A percentile compares a stretch with the other conserved stretches of the same genome.
Conservation (phyloP, 1,284 basidiomycete genomes). For the Cryptococcus sp. region DNA sequence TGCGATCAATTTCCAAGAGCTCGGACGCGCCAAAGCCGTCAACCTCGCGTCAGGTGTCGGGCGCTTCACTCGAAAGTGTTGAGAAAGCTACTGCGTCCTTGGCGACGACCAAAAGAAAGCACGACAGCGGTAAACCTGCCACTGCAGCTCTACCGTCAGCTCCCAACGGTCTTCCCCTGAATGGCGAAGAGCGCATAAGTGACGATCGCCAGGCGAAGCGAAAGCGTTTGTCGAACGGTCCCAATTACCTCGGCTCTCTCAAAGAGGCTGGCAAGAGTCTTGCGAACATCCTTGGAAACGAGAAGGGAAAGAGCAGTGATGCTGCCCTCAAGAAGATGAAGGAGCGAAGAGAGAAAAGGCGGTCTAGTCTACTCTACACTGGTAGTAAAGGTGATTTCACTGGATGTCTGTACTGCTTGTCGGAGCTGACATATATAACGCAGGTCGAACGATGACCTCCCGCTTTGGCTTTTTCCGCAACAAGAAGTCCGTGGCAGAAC, state of each 20-base stretch:
- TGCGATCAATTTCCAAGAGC: conserved; percentile 33
- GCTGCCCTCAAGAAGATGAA: conserved; percentile 16
- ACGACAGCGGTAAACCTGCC: neutral
- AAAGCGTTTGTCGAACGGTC: conserved; percentile 27
- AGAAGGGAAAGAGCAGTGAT: conserved; percentile 9
- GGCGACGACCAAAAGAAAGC: conserved; percentile 10
- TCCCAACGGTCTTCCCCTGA: conserved; percentile 34
- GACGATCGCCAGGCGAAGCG: conserved; percentile 31
- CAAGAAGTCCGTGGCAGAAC: neutral
- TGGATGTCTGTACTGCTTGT: neutral
- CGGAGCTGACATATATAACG: neutral
- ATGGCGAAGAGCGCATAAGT: conserved; percentile 11
- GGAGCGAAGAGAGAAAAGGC: conserved; percentile 20
- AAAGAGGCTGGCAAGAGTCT: conserved; percentile 35
- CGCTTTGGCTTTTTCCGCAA: conserved; percentile 24
- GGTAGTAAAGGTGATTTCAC: conserved; percentile 16
- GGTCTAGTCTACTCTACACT: conserved; percentile 22
- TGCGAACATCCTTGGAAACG: conserved; percentile 29
- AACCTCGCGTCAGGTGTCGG: too few relatives aligned
- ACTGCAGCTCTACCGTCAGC: conserved; percentile 27
- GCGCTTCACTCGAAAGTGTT: too few relatives aligned
- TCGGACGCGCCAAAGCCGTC: conserved; percentile 6
- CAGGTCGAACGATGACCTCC: conserved; percentile 12
- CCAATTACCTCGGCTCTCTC: conserved; percentile 31
- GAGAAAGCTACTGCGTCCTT: too few relatives aligned